Conservation (phyloP, 805 yeast genomes). For the Candida silvicultrix region DNA sequence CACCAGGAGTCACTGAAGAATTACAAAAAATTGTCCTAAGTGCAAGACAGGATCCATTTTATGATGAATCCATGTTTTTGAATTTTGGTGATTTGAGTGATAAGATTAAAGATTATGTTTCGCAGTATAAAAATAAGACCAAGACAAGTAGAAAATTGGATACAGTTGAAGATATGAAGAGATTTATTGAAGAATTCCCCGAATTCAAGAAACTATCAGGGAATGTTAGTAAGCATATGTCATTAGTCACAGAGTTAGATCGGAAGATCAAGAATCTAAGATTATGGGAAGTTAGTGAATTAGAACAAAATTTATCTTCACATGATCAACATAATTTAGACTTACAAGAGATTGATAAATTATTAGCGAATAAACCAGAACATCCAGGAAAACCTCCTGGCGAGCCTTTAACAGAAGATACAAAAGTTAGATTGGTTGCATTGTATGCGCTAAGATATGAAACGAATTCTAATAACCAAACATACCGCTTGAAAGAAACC, state of each 20-base stretch:
- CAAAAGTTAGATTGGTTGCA: conserved; percentile 67
- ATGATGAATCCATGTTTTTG: conserved; percentile 70
- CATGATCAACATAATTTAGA: conserved; percentile 53
- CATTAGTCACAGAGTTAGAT: conserved; percentile 82
- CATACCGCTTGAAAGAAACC: conserved; percentile 29
- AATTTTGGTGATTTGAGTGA: conserved; percentile 96
- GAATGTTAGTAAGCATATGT: conserved; percentile 88
- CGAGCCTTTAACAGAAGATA: conserved; percentile 39
- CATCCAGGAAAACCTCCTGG: conserved; percentile 22
- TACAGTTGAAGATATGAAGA: conserved; percentile 84
- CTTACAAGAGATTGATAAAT: conserved; percentile 44
- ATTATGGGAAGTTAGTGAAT: conserved; percentile 81
- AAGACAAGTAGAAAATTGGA: conserved; percentile 66
- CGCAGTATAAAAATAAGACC: conserved; percentile 73
- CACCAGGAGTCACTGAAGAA: conserved; percentile 52
- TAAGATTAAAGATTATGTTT: conserved; percentile 76
- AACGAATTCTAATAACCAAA: conserved; percentile 37
- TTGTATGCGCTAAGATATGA: conserved; percentile 74
- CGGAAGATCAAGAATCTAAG: conserved; percentile 55
- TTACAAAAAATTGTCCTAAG: conserved; percentile 59
- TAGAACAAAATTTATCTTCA: conserved; percentile 81
- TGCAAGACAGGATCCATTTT: conserved; percentile 70
- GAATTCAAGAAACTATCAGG: conserved; percentile 85
- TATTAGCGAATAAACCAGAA: conserved; percentile 34
- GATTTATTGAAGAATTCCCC: conserved; percentile 87